These are phyloP conservation scores for Apiospora pterosperma DNA, from an alignment of 2,329 filamentous ascomycete genomes.

Conservation along the genomic window DNA sequence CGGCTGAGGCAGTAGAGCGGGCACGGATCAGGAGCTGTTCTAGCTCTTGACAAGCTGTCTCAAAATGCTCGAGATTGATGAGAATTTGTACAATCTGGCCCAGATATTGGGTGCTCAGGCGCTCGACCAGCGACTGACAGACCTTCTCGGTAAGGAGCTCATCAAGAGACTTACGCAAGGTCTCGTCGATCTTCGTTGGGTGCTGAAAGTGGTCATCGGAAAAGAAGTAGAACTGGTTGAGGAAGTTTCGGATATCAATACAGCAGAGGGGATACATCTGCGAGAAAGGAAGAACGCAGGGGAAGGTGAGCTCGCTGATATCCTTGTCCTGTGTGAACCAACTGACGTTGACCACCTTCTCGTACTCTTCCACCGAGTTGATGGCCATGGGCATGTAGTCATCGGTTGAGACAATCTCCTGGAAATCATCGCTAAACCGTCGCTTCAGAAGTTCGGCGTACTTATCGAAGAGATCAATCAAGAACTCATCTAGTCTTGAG, in stretches of 20 bases:
- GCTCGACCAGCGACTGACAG: slow-evolving; percentile 83
- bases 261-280: slow-evolving; percentile 99
- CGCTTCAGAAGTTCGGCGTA: slow-evolving; percentile 89
- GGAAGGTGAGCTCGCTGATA: slow-evolving; percentile 77
- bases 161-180: slow-evolving; percentile 85
- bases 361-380: slow-evolving; percentile 83
- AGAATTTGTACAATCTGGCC: slow-evolving; percentile 98
- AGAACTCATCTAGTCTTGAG: slow-evolving; percentile 73
- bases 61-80: slow-evolving; percentile 96
- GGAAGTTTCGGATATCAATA: slow-evolving; percentile 95
- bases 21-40: slow-evolving; percentile 83
- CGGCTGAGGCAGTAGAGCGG: slow-evolving; percentile 75
- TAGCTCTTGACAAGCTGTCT: slow-evolving; percentile 85
- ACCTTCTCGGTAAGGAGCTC: slow-evolving; percentile 91
- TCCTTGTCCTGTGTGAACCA: slow-evolving; percentile 89
- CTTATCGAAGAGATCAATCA: slow-evolving; percentile 88
- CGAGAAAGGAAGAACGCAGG: slow-evolving; percentile 93
- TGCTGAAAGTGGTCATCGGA: slow-evolving; percentile 95
- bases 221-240: slow-evolving; percentile 98
- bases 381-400: slow-evolving; percentile 99
- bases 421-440: slow-evolving; percentile 92
- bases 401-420: slow-evolving; percentile 84
- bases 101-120: slow-evolving; percentile 86
- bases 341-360: slow-evolving; percentile 92
- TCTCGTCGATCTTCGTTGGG: slow-evolving; percentile 85